Evolutionary conservation across 2,329 filamentous ascomycete genomes (phyloP), one percentile per base, ranked within the genome.

Genomic region (Fragosphaeria purpurea): DNA sequence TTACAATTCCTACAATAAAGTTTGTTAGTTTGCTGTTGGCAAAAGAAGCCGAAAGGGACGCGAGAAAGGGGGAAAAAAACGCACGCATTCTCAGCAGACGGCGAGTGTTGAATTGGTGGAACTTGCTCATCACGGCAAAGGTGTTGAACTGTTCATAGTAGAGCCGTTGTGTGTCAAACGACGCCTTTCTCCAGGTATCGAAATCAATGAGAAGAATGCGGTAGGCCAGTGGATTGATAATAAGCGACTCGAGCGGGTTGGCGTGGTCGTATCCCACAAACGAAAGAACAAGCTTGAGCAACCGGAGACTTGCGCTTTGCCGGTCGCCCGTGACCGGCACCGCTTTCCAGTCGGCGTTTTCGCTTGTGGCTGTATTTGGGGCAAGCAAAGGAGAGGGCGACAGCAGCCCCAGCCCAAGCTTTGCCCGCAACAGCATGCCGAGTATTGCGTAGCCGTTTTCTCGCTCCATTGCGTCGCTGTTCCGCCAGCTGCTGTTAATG

Each of bases 401-500:
- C 5, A 44, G n/a, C 50, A 65, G 13, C 6, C 42, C n/a, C 46
- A 40, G 22, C 48, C 62, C 61, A 47, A 95, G 73, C 64, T 95
- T 96, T 50, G 87, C 86, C 50, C 88, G 83, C 31, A 98, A 69
- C 13, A 97, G 75, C 65, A 89, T 82, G 41, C 86, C 86, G 47
- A 98, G 70, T 38, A 97, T 86, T 32, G 87, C 85, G 63, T 96
- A 98, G 0, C 91, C 94, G 58, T 94, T 93, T 53, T 95, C 89
- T 60, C 87, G 83, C 65, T 98, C 93, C 86, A 98, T 96, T 32
- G 93, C 90, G 64, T 98, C 94, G 58, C 93, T 97, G 58, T 97
- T 97, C 56, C 93, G 80, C 93, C 94, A 98, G 63, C 86, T 97
- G 56, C 86, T 85, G 57, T 86, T 85, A 46, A 96, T 86, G 53